Evolutionary conservation across 2,329 filamentous ascomycete species (phyloP).

Genomic region (Cercospora canescens): DNA sequence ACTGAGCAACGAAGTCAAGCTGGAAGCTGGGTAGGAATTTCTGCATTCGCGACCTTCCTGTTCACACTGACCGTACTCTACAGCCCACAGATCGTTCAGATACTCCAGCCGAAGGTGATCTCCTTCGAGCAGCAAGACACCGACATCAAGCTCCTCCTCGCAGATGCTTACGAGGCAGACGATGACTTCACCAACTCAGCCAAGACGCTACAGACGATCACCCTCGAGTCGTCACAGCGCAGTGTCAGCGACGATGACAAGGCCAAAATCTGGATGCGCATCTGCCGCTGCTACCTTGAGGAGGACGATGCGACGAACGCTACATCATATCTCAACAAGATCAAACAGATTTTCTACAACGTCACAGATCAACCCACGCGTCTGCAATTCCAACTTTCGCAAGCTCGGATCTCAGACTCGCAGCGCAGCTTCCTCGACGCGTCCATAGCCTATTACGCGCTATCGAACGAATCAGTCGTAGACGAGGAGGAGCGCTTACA

Average conservation of each 20-base stretch:
- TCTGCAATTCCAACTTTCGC: constrained; percentile 85
- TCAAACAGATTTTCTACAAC: constrained; percentile 86
- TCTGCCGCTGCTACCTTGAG: constrained; percentile 91
- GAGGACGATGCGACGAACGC: constrained; percentile 86
- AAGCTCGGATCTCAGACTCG: constrained; percentile 90
- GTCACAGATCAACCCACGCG: constrained; percentile 72
- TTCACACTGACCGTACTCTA: not conserved
- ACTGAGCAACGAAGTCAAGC: constrained; percentile 66
- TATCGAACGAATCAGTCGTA: constrained; percentile 76
- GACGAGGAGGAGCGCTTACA: constrained; percentile 83
- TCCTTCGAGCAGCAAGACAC: constrained; percentile 86
- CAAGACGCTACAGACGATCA: constrained; percentile 75
- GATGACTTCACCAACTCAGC: constrained; percentile 82
- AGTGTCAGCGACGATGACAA: constrained; percentile 80
- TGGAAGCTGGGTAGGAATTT: constrained; percentile 59
- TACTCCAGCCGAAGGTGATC: constrained; percentile 65
- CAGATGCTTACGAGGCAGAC: constrained; percentile 76
- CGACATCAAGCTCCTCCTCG: constrained; percentile 75
- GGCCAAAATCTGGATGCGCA: constrained; percentile 85
- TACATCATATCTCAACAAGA: constrained; percentile 86
- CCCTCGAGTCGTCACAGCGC: constrained; percentile 85
- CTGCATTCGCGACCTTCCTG: not conserved
- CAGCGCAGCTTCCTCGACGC: constrained; percentile 88
- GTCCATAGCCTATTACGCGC: constrained; percentile 81
- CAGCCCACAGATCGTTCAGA: constrained; percentile 63